Evolutionary conservation across 1,139 yeast genomes (phyloP).

Genomic region (Debaryomyces psychrophilus): DNA sequence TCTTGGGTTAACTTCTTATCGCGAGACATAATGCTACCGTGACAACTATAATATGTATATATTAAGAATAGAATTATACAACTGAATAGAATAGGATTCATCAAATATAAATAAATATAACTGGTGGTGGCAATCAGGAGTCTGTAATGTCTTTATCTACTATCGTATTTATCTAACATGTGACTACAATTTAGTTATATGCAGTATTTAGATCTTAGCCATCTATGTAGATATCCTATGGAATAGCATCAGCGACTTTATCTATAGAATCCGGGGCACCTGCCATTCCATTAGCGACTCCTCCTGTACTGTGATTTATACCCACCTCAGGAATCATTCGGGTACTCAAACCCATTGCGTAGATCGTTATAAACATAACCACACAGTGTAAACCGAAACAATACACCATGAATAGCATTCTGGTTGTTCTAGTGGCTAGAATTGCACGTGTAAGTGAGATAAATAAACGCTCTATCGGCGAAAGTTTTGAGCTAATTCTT

Average conservation of each 20-base stretch:
- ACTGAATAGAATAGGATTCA: conserved; percentile 8
- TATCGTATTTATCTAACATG: conserved; percentile 9
- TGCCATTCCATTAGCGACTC: conserved; percentile 27
- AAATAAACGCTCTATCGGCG: conserved; percentile 80
- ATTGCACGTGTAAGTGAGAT: conserved; percentile 74
- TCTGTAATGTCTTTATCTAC: neutral
- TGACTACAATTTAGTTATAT: conserved; percentile 8
- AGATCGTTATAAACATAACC: conserved; percentile 67
- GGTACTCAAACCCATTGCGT: conserved; percentile 55
- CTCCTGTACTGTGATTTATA: conserved; percentile 51
- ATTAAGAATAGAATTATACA: conserved; percentile 1
- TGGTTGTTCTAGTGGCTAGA: conserved; percentile 69
- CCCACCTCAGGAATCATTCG: conserved; percentile 54
- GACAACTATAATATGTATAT: conserved; percentile 4
- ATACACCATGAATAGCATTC: conserved; percentile 74
- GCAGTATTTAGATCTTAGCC: neutral
- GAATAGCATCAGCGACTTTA: conserved; percentile 4
- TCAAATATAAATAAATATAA: neutral
- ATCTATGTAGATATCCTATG: neutral
- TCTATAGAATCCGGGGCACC: conserved; percentile 17
- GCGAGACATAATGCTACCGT: conserved; percentile 5
- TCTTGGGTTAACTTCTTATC: conserved; percentile 19
- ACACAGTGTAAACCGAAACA: conserved; percentile 75
- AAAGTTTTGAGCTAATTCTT: conserved; percentile 69
- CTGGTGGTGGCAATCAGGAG: conserved; percentile 3